Base-by-base conservation (phyloP, 495 filamentous ascomycete species). In the Lentithecium fluviatile region DNA sequence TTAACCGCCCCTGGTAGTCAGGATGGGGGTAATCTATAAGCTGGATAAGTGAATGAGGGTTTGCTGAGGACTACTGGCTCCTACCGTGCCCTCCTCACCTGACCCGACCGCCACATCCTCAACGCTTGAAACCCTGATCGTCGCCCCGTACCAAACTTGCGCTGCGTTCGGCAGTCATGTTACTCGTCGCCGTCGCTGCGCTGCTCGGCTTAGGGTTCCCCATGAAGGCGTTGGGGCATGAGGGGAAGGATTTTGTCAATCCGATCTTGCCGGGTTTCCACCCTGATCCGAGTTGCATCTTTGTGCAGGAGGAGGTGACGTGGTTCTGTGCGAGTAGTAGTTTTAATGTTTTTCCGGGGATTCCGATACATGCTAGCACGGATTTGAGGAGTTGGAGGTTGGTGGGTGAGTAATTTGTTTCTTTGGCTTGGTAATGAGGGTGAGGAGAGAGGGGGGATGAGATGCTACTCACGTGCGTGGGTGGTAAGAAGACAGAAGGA, bases 251-350 rank as follows among this genome's bases (percentile, higher is more conserved):
- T 1, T 62, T 58, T 54, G 65, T 68, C 47, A 82, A 83, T 64
- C 81, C 81, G 12, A 80, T 82, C 52, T 60, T 82, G 8, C 80
- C 80, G 0, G 80, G 81, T 20, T 83, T 80, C 63, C 77, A 80
- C 61, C 79, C 81, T 0, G 81, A 83, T 62, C 82, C 82, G 0
- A 78, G 74, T 58, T 82, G 79, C 59, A 79, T 82, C 26, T 79
- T 74, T 51, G 77, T 82, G 5, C 62, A 70, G 0, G 75, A 81
- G 25, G 74, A 72, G 57, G 61, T 77, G 21, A 82, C 78, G 11
- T 80, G 79, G 69, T 83, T 79, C 68, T 81, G 78, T 53, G 79
- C 77, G 6, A 76, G 74, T 2, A 82, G 79, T 11, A 78, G 74
- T 66, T 83, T 84, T 71, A 78, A 78, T 43, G 73, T 75, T 4